Evolutionary conservation across 1,139 yeast species (phyloP), one percentile per base, ranked within the genome.

Genomic region (Scheffersomyces lignicola): DNA sequence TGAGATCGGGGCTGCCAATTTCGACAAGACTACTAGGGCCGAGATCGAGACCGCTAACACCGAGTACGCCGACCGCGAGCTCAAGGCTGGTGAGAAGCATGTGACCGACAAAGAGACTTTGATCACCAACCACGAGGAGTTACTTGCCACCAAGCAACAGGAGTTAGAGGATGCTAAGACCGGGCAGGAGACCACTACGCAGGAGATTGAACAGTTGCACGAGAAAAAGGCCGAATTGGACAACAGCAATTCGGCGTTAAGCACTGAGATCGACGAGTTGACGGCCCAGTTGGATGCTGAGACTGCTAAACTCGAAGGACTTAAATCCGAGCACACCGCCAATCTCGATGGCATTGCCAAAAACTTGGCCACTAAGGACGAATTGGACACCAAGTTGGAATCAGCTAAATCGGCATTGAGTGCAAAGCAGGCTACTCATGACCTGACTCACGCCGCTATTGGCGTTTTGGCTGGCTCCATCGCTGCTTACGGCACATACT

Each of bases 151-250:
- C 38, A 76, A 74, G 52, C 59, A 68, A 31, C 69, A 68, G 42
- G 80, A 73, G 43, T 62, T 76, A 43, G 76, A 66, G 44, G 74
- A 65, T 34, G 55, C 78, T 11, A 76, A 74, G 52, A 49, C 60
- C 11, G 58, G 59, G 33, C 81, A 76, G 53, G 70, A 60, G 35
- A 65, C 61, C 18, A 69, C 77, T 36, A 63, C 73, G 20, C 62
- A 62, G 33, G 73, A 63, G 40, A 72, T 73, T 42, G 76, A 69
- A 48, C 62, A 54, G 22, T 62, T 73, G 39, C 65, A 69, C 39
- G 66, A 66, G 20, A 65, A 62, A 47, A 73, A 73, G 46, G 53
- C 60, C 22, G 67, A 58, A 7, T 62, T 65, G 44, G 72, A 63
- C 42, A 61, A 65, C 45, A 48, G 58, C 17, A 73, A 74, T 49